Base-by-base conservation (phyloP, 768 basidiomycete genomes). In the Cystoderma amianthinum region DNA sequence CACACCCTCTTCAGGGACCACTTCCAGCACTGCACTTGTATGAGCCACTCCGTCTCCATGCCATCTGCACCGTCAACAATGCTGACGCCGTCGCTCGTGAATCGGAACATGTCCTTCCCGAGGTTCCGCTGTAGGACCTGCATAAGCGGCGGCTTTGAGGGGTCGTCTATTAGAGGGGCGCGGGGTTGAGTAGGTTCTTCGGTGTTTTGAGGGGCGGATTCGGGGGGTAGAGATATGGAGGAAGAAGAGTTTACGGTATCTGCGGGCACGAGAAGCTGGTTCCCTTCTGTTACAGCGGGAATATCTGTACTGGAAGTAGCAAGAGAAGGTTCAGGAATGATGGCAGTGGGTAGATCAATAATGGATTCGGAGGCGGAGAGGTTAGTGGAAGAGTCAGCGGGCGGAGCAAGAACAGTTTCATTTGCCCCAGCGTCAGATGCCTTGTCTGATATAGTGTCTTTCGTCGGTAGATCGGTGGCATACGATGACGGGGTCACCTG, bases 11-110 rank as follows among this genome's bases (percentile, higher is more conserved):
- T 52, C 1, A 54, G 56, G 1, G 61, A 61, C 65, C 64, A 69
- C 53, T 58, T 66, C 67, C 67, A 69, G 43, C 61, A 55, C 47
- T 56, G 63, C 5, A 66, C 64, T 42, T 62, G 59, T n/a, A 67
- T 62, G 24, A 61, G 55, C 64, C 67, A 69, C 53, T 67, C 65
- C 3, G 61, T 58, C 33, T 58, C 54, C 53, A 55, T 53, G 41
- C 50, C 56, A 20, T 47, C 53, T 20, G 44, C 55, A 25, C 44
- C 49, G 42, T 66, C 63, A 16, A 50, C 49, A 1, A 68, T 60
- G 41, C 56, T 59, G 23, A 69, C 57, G 7, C 66, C 65, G 32
- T 67, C 66, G 16, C 56, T 42, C 33, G 59, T 53, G 45, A 69
- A 69, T 42, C 61, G 49, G 39, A 68, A 63, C 65, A 67, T 64